Evolutionary conservation across 352 stramenopile species (phyloP), one percentile per base, ranked within the genome.

Genomic region (Phytophthora pluvialis): DNA sequence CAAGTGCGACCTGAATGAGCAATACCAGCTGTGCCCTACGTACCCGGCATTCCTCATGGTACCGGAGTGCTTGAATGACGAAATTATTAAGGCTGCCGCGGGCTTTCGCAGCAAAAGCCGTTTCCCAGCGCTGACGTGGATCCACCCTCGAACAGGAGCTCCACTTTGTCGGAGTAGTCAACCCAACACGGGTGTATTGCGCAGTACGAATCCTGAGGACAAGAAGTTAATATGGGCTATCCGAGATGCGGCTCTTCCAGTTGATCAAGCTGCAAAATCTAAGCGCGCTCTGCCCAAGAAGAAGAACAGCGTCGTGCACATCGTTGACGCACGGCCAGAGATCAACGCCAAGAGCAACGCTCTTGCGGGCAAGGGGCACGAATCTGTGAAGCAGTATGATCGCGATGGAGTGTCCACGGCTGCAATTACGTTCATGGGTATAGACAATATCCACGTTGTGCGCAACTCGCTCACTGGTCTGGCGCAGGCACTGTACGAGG

Each of bases 151-250:
- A 33, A 97, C 96, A 18, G 94, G 95, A 40, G 93, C 93, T 1
- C 89, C 88, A 31, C 80, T 99, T 42, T 99, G 95, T 77, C 82
- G 97, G 18, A 97, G 82, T 38, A 95, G 92, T 32, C 97, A 99
- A 67, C 97, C 97, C 1, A 98, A 98, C 68, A 97, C 98, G 1
- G 97, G 97, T 21, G 77, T 99, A 8, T 70, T 98, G 35, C 94
- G 96, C 13, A 98, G 96, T 77, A 97, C 86, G 26, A 97, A 88
- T 57, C 61, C 78, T 7, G 84, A 91, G 16, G 97, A 99, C 69
- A 89, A 98, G 39, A 88, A 87, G 12, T 64, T 98, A n/a, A 88
- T 98, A 11, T 93, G 88, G 79, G 81, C 84, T 5, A 89, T 95
- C 54, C 77, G 93, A 18, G 94, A 98, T 46, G 81, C 80, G 26